Conservation (phyloP, 2,329 filamentous ascomycete species). For the Penicillium decumbens region DNA sequence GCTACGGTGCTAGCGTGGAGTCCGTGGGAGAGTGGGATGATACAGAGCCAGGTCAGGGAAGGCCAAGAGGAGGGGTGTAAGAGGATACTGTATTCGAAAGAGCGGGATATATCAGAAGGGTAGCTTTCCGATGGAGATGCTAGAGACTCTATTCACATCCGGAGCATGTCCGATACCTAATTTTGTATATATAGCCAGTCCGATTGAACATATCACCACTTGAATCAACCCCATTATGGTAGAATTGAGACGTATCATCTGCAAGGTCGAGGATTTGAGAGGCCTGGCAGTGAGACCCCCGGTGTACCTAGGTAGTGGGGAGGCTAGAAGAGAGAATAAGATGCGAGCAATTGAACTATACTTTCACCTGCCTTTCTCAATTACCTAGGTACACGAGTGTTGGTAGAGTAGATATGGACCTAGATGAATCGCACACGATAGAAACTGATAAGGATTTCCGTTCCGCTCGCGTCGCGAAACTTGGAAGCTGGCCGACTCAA, state of each 20-base stretch:
- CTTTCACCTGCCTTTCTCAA: too few species aligned
- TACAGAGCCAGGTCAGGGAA: not conserved
- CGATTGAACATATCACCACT: not conserved
- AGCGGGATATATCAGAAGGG: not conserved
- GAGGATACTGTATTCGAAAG: not conserved
- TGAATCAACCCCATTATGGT: not conserved
- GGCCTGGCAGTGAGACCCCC: not conserved
- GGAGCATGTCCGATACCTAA: not conserved
- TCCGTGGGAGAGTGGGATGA: not conserved
- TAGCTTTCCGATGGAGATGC: not conserved
- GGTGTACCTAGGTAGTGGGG: not conserved
- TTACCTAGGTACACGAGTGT: too few species aligned
- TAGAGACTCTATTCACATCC: not conserved
- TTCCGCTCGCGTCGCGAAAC: too few species aligned
- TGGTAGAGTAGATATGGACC: too few species aligned
- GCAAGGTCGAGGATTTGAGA: too few species aligned
- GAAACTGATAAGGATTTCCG: too few species aligned
- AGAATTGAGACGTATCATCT: not conserved
- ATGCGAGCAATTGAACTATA: too few species aligned
- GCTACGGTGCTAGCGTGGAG: constrained; percentile 40
- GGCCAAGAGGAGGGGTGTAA: not conserved
- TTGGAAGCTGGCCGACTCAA: not conserved
- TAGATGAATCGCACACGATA: too few species aligned
- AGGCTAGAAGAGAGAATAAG: too few species aligned
- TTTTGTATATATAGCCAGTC: not conserved